Base-by-base conservation (phyloP, 2,329 filamentous ascomycete species). In the Pyrenophora tritici-repentis region DNA sequence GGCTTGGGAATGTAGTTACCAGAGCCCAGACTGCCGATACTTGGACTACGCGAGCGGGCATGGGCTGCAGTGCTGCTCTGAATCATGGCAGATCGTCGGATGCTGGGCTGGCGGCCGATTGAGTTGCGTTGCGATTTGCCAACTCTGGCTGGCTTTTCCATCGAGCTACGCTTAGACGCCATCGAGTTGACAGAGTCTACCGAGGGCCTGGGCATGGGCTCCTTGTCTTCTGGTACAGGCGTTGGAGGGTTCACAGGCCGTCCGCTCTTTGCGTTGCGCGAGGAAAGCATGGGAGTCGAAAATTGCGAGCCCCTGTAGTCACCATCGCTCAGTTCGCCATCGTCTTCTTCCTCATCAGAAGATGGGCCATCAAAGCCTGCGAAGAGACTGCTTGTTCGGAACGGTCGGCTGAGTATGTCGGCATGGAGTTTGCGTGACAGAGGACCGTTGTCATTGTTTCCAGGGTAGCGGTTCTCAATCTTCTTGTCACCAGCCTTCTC, bases 321-420 rank as follows among this genome's bases (percentile, higher is more conserved):
- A 1, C 82, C 81, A 60, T 90, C 88, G 62, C 69, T 74, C 2
- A 69, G 78, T 47, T 89, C 86, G 37, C 86, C 86, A 6, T 86
- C 87, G 16, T 66, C 63, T 29, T 81, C 78, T 50, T 81, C 79
- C 48, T 75, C 73, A 32, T 74, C 73, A 42, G 71, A 73, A 64
- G 85, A 90, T 37, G 79, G 80, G 10, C 84, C 84, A 39, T 93
- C 89, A 60, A 95, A 94, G 0, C 90, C 90, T 26, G 90, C 89
- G 72, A 94, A 94, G n/a, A 95, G 78, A 67, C 89, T 94, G 73
- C 89, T 93, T 41, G 90, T 86, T 47, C 90, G 82, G 66, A 89
- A 86, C 1, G 89, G 88, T 13, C 87, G 83, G 53, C 86, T 83
- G 17, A 65, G 53, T 67, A 88, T 79, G 2, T 85, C 82, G 2